Evolutionary conservation across 768 basidiomycete species (phyloP).

Genomic region (Mycena vitilis): DNA sequence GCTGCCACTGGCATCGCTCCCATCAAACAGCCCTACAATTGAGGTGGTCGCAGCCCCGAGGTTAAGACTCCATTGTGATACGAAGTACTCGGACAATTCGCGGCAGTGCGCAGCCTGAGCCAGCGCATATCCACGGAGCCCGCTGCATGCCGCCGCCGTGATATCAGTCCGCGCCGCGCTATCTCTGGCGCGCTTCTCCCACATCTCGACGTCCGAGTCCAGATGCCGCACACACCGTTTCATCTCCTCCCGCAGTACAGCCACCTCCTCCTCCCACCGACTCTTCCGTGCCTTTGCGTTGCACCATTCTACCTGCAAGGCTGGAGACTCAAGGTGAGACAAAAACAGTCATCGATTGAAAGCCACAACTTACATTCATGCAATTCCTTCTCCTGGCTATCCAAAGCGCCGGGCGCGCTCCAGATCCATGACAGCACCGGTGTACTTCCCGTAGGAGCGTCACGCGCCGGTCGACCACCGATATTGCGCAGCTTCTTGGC

Average conservation of each 20-base stretch:
- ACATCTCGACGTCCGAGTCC: slow-evolving; percentile 8
- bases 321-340: slow-evolving; percentile 14
- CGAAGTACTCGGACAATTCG: no score
- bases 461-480: background rate
- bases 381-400: slow-evolving; percentile 4
- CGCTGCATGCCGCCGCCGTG: no score
- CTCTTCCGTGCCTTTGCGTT: slow-evolving; percentile 23
- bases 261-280: slow-evolving; percentile 34
- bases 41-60: no score
- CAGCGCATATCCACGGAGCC: no score
- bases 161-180: no score
- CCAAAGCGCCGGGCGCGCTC: slow-evolving; percentile 18
- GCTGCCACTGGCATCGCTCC: no score
- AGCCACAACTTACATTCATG: slow-evolving; percentile 13
- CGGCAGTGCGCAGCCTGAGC: no score
- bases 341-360: background rate
- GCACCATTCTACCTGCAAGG: slow-evolving; percentile 32
- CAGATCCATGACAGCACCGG: slow-evolving; percentile 23
- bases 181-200: no score
- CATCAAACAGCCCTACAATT: no score
- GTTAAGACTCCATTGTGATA: no score
- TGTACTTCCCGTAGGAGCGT: background rate
- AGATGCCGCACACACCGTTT: slow-evolving; percentile 29
- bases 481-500: slow-evolving; percentile 1
- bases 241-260: slow-evolving; percentile 38